Evolutionary conservation across 2,329 filamentous ascomycete species (phyloP).

Genomic region (Colletotrichum endophyticum): DNA sequence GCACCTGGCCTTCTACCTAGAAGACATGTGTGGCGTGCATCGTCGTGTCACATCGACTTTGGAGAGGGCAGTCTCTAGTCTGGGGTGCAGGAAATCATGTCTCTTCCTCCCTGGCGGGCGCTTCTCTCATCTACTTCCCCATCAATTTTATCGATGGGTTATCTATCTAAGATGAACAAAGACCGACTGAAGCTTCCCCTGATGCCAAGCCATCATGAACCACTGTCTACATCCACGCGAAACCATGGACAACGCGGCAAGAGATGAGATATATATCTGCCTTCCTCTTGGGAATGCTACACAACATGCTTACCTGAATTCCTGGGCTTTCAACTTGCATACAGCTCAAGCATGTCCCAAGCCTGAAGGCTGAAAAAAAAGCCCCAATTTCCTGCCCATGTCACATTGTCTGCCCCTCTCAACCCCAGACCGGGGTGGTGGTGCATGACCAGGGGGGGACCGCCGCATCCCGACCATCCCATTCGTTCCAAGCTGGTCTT

Average conservation of each 20-base stretch:
- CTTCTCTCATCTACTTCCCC: not conserved
- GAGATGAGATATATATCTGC: not conserved
- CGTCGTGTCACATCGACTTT: not conserved
- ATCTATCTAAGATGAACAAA: not conserved
- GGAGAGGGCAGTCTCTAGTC: not conserved
- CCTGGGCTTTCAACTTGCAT: not conserved
- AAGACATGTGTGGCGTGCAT: not conserved
- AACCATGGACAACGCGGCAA: not conserved
- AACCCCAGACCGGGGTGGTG: conserved; percentile 14
- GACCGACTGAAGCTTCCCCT: not conserved
- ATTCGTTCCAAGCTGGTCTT: conserved; percentile 3
- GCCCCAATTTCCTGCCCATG: conserved; percentile 18
- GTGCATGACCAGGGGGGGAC: conserved; percentile 12
- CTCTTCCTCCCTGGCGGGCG: not conserved
- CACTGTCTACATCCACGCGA: not conserved
- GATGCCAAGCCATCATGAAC: not conserved
- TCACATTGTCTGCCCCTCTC: conserved; percentile 4
- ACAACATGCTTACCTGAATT: not conserved
- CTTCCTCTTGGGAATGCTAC: not conserved
- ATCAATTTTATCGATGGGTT: not conserved
- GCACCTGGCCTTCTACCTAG: not conserved
- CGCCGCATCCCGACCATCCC: conserved; percentile 10
- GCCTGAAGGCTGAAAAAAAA: conserved; percentile 13
- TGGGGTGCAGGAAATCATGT: conserved; percentile 1
- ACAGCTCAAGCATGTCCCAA: not conserved